Conservation (phyloP, 352 stramenopile genomes). For the Globisporangium spinosum region DNA sequence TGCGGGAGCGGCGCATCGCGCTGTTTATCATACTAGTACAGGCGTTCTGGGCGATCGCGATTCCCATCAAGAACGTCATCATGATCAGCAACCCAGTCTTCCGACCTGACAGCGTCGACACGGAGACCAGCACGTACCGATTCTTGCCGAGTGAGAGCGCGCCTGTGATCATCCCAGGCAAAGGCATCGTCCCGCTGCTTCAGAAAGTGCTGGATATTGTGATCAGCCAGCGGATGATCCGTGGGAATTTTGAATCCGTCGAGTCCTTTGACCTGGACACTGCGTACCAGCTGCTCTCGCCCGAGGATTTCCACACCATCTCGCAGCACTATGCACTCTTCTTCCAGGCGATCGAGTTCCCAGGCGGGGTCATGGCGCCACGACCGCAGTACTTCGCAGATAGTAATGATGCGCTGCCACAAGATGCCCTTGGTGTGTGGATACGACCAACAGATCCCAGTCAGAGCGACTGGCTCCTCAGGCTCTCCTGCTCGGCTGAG, state of each 20-base stretch:
- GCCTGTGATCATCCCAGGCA: slow-evolving; percentile 12
- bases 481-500: slow-evolving; percentile 21
- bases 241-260: slow-evolving; percentile 24
- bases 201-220: slow-evolving; percentile 21
- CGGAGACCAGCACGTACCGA: slow-evolving; percentile 13
- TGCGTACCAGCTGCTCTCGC: slow-evolving; percentile 24
- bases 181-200: slow-evolving; percentile 20
- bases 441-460: slow-evolving; percentile 22
- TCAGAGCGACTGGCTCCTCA: slow-evolving; percentile 22
- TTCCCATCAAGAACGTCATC: slow-evolving; percentile 41
- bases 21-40: slow-evolving; percentile 24
- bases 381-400: slow-evolving; percentile 19
- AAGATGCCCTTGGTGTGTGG: slow-evolving; percentile 27
- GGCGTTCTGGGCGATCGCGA: slow-evolving; percentile 30
- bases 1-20: slow-evolving; percentile 15
- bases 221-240: slow-evolving; percentile 20
- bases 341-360: slow-evolving; percentile 37
- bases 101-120: slow-evolving; percentile 21
- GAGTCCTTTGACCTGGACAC: slow-evolving; percentile 29
- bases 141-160: slow-evolving; percentile 8
- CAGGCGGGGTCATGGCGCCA: slow-evolving; percentile 24
- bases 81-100: slow-evolving; percentile 33
- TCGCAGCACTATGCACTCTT: slow-evolving; percentile 30
- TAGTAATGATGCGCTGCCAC: slow-evolving; percentile 2
- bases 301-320: slow-evolving; percentile 27